A percentile compares a stretch with the other conserved stretches of the same genome.
phyloP scores from a whole-genome alignment of 2,329 filamentous ascomycete species.

The Talaromyces sp. region DNA sequence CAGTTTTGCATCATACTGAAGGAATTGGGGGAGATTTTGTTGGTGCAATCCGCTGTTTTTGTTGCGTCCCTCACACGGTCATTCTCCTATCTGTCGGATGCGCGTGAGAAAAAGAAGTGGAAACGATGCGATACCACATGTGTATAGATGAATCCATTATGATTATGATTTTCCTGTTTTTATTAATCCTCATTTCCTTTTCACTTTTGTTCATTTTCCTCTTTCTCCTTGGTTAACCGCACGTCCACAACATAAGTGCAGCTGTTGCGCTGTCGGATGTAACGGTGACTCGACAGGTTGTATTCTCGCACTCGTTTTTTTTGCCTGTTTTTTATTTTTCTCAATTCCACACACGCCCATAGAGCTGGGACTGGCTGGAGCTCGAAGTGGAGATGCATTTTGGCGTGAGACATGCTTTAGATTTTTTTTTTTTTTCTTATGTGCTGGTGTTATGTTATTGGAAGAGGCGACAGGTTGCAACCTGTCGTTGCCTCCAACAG shows the following conservation, averaged over 20 bases:
- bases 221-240: neutral
- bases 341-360: neutral
- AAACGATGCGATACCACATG: neutral
- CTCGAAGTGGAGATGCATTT: neutral
- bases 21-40: neutral
- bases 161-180: neutral
- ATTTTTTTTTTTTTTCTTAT: neutral
- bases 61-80: neutral
- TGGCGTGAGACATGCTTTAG: neutral
- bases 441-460: neutral
- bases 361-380: neutral
- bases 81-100: neutral
- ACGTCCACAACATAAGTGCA: neutral
- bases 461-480: slow-evolving; percentile 6
- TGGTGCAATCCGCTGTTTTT: neutral
- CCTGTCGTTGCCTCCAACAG: slow-evolving; percentile 8
- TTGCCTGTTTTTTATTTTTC: neutral
- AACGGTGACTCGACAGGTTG: neutral
- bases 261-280: neutral
- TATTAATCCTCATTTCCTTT: neutral
- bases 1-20: neutral
- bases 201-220: neutral
- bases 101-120: neutral
- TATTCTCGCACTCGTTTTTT: neutral
- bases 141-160: neutral